Percentiles rank a stretch among this genome's conserved stretches.
Evolutionary conservation across 2,329 filamentous ascomycete genomes (phyloP).

Genomic region (Penicillium brevicompactum): DNA sequence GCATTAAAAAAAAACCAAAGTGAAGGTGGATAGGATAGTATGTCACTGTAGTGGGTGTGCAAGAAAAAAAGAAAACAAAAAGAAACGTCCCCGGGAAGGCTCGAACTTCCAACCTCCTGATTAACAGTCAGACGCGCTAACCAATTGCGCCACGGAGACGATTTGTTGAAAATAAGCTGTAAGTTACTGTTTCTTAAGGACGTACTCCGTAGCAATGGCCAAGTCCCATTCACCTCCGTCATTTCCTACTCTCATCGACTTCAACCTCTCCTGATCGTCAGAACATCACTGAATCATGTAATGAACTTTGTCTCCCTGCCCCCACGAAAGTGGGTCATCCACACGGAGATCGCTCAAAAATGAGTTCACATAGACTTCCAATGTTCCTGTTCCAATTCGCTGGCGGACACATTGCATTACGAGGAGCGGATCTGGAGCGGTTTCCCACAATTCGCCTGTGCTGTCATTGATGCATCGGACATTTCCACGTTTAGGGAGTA

Average conservation of each 20-base stretch:
- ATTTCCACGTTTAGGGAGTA: not conserved
- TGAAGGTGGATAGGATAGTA: not conserved
- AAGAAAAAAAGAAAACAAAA: constrained; percentile 11
- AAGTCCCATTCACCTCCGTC: not conserved
- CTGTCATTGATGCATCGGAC: not conserved
- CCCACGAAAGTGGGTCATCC: not conserved
- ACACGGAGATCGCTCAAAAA: not conserved
- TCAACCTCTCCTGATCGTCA: not conserved
- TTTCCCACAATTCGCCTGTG: not conserved
- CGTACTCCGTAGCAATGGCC: too few relatives aligned
- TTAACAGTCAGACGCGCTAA: constrained; percentile 34
- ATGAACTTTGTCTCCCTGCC: not conserved
- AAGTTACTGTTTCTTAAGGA: too few relatives aligned
- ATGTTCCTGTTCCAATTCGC: not conserved
- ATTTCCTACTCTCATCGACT: not conserved
- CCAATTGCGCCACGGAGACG: constrained; percentile 33
- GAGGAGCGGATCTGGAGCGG: not conserved
- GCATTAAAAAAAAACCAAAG: not conserved
- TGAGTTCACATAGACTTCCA: not conserved
- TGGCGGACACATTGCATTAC: not conserved
- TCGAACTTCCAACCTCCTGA: constrained; percentile 44
- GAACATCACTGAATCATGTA: not conserved
- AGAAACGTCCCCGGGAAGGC: constrained; percentile 43
- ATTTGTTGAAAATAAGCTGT: not conserved
- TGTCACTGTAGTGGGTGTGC: not conserved